Evolutionary conservation across 1,284 basidiomycete genomes (phyloP), one percentile per base, ranked within the genome.

Genomic region (Ustilago shanxiensis): DNA sequence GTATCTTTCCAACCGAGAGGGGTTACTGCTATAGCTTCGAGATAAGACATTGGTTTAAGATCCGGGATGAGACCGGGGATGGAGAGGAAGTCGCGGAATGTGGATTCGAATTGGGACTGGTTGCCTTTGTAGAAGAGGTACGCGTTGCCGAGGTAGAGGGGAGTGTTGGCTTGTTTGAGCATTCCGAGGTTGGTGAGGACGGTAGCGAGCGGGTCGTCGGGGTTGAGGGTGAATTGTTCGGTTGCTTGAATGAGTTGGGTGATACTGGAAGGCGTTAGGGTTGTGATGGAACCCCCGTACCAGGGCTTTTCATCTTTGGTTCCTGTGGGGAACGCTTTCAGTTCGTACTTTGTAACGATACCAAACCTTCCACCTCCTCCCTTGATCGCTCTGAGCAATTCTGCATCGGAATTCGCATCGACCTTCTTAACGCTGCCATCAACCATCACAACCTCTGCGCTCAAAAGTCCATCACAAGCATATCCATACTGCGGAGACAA

Each of bases 331-430:
- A 59, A 66, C 0, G 66, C 67, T 18, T 24, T 45, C 1, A 74
- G 55, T 16, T 57, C 37, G 66, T 81, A 81, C 0, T 22, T 29
- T 1, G 77, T 77, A n/a, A 81, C 79, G 13, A 81, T 45, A n/a
- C 79, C 79, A 50, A 73, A 74, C 13, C 67, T 24, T 24, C 72
- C 76, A 4, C 79, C 79, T 1, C 77, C 75, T 11, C 79, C 79
- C 33, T 80, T 79, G 52, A 81, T 67, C 2, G 72, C 70, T 7
- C 65, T 51, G 2, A 81, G 47, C n/a, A 79, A 59, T 7, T 39
- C 11, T 1, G 63, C 47, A 22, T 79, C 60, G 7, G 58, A 29
- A 1, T 50, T 8, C 0, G 54, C 59, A 11, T 59, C 50, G 0
- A 77, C 61, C 0, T 24, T 16, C 18, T 51, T 55, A 16, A 77